Evolutionary conservation across 306 rosid species (phyloP).

Genomic region (Casuarina equisetifolia): DNA sequence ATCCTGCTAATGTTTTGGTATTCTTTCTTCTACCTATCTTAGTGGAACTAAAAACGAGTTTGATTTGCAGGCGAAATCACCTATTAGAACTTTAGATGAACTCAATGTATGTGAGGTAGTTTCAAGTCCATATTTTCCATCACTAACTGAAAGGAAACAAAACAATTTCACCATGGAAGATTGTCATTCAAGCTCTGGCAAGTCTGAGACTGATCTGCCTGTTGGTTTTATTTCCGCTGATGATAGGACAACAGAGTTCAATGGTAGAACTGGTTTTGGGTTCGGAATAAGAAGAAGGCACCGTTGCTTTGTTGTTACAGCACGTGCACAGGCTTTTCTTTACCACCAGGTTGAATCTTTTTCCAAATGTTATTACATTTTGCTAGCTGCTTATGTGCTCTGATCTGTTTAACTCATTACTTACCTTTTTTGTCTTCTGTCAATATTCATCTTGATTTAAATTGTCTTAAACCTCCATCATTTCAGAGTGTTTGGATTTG

Average conservation of each 20-base stretch:
- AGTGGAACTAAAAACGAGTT: constrained; percentile 5
- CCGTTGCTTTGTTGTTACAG: constrained; percentile 73
- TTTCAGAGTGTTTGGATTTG: neutral
- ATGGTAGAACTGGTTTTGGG: constrained; percentile 40
- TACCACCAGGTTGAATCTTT: constrained; percentile 82
- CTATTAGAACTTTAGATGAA: constrained; percentile 86
- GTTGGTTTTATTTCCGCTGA: constrained; percentile 28
- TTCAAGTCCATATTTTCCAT: constrained; percentile 69
- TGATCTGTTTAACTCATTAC: neutral
- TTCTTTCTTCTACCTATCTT: neutral
- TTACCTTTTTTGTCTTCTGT: neutral
- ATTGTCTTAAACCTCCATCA: neutral
- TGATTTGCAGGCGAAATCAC: constrained; percentile 79
- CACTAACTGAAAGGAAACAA: constrained; percentile 45
- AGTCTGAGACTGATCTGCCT: constrained; percentile 31
- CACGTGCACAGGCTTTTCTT: constrained; percentile 87
- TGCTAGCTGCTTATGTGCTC: constrained; percentile 9
- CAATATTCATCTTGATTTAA: neutral
- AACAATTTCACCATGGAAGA: constrained; percentile 32
- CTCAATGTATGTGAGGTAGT: constrained; percentile 63
- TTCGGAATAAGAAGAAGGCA: constrained; percentile 75
- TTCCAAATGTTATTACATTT: neutral
- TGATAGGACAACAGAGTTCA: constrained; percentile 23
- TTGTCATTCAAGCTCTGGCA: constrained; percentile 26
- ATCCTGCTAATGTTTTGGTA: neutral